phyloP scores from a whole-genome alignment of 257 asterid genomes.

The Mitragyna speciosa region DNA sequence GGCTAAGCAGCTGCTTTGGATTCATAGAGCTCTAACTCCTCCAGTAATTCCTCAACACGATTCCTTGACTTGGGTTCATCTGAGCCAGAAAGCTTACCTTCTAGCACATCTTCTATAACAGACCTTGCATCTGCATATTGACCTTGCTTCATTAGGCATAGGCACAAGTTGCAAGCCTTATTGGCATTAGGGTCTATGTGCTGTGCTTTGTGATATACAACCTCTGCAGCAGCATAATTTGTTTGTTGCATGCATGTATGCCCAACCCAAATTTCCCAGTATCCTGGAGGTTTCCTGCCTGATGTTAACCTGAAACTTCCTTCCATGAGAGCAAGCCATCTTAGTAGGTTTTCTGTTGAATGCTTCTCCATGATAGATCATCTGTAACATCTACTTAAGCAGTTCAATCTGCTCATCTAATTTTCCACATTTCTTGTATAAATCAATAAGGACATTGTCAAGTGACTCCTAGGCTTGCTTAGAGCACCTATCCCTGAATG shows the following conservation, averaged over 20 bases:
- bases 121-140: slow-evolving; percentile 57
- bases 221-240: slow-evolving; percentile 65
- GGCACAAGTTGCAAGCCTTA: slow-evolving; percentile 74
- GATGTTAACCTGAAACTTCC: slow-evolving; percentile 81
- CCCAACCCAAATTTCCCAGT: slow-evolving; percentile 96
- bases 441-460: slow-evolving; percentile 80
- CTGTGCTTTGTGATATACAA: slow-evolving; percentile 69
- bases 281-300: slow-evolving; percentile 85
- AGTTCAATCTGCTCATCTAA: slow-evolving; percentile 72
- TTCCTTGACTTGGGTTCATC: slow-evolving; percentile 55
- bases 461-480: slow-evolving; percentile 86
- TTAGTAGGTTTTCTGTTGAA: slow-evolving; percentile 85
- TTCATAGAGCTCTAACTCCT: slow-evolving; percentile 45
- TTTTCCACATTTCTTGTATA: slow-evolving; percentile 67
- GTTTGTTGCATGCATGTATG: slow-evolving; percentile 69
- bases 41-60: slow-evolving; percentile 54
- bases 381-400: slow-evolving; percentile 67
- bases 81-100: slow-evolving; percentile 48
- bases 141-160: slow-evolving; percentile 65
- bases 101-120: slow-evolving; percentile 57
- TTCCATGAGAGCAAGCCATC: slow-evolving; percentile 92
- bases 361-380: slow-evolving; percentile 79
- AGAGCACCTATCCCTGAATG: slow-evolving; percentile 71
- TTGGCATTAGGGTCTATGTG: slow-evolving; percentile 77
- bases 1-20: slow-evolving; percentile 12